These are phyloP conservation scores for Lipomyces oligophaga DNA, from an alignment of 805 yeast species.

Conservation along the genomic window DNA sequence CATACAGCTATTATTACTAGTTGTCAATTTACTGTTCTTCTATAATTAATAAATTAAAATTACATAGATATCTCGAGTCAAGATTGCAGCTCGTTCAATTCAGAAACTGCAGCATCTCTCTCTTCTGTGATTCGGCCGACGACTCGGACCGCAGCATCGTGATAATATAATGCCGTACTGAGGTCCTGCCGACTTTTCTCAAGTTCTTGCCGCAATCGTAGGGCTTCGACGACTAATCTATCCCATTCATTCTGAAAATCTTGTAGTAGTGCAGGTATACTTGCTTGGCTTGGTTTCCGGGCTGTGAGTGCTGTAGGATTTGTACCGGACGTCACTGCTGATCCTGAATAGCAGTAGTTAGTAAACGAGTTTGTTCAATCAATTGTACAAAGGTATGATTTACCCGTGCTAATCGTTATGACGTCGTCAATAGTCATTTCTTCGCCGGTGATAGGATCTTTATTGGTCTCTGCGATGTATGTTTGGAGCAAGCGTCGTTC, in stretches of 20 bases:
- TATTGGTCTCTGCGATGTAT: slow-evolving; percentile 60
- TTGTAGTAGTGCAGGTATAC: slow-evolving; percentile 74
- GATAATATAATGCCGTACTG: slow-evolving; percentile 72
- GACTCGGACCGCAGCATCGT: slow-evolving; percentile 87
- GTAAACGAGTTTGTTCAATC: no score
- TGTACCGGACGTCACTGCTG: no score
- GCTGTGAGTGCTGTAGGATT: slow-evolving; percentile 29
- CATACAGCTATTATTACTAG: no score
- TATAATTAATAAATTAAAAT: no score
- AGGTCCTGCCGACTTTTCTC: slow-evolving; percentile 64
- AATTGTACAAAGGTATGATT: no score
- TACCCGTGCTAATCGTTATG: slow-evolving; percentile 41
- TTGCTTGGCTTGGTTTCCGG: slow-evolving; percentile 50
- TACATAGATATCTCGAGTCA: no score
- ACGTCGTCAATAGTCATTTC: slow-evolving; percentile 58
- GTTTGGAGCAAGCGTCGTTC: slow-evolving; percentile 58
- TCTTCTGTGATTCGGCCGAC: slow-evolving; percentile 73
- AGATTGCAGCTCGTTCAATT: slow-evolving; percentile 50
- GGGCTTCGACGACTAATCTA: slow-evolving; percentile 74
- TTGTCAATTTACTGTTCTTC: no score
- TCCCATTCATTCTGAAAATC: slow-evolving; percentile 89
- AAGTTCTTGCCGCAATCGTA: slow-evolving; percentile 69
- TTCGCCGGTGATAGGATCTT: slow-evolving; percentile 73
- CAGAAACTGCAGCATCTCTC: slow-evolving; percentile 66
- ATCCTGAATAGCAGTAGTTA: no score